A percentile compares a stretch with the other conserved stretches of the same genome.
Conservation (phyloP, 129 eudicot genomes). For the Helichrysum umbraculigerum region DNA sequence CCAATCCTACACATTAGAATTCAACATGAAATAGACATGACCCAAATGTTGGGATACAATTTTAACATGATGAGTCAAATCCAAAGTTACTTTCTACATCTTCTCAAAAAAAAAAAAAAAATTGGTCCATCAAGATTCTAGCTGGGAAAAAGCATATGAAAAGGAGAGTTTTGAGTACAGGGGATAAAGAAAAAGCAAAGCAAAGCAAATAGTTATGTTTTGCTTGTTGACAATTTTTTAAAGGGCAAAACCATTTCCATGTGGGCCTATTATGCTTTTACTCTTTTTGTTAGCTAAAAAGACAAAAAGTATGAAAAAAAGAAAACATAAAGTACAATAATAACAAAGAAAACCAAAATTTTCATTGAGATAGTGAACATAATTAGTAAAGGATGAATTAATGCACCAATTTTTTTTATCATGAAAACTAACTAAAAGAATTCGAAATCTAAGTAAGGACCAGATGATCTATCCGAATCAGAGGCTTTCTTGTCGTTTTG, state of each 20-base stretch:
- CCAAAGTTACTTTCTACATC: constrained; percentile 40
- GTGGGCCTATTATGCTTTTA: constrained; percentile 35
- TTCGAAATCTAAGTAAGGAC: constrained; percentile 86
- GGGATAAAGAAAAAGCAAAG: constrained; percentile 38
- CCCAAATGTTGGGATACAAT: constrained; percentile 22
- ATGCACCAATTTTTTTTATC: constrained; percentile 16
- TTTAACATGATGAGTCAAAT: constrained; percentile 42
- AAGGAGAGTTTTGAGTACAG: constrained; percentile 33
- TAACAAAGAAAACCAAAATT: constrained; percentile 27
- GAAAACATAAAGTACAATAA: constrained; percentile 35
- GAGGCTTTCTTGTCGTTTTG: constrained; percentile 53
- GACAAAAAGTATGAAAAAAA: constrained; percentile 25
- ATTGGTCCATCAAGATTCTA: constrained; percentile 43
- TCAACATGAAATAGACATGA: constrained; percentile 32
- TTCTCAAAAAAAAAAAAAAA: constrained; percentile 23
- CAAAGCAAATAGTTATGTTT: constrained; percentile 36
- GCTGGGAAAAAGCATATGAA: constrained; percentile 35
- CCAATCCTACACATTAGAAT: constrained; percentile 21
- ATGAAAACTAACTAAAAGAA: constrained; percentile 59
- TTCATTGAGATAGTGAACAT: constrained; percentile 40
- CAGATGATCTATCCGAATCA: constrained; percentile 80
- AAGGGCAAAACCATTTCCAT: constrained; percentile 19
- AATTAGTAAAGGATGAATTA: constrained; percentile 8
- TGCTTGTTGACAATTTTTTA: constrained; percentile 42
- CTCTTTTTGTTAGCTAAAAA: constrained; percentile 26